phyloP scores from a whole-genome alignment of 495 filamentous ascomycete species.

The Melanomma pulvis-pyrius region DNA sequence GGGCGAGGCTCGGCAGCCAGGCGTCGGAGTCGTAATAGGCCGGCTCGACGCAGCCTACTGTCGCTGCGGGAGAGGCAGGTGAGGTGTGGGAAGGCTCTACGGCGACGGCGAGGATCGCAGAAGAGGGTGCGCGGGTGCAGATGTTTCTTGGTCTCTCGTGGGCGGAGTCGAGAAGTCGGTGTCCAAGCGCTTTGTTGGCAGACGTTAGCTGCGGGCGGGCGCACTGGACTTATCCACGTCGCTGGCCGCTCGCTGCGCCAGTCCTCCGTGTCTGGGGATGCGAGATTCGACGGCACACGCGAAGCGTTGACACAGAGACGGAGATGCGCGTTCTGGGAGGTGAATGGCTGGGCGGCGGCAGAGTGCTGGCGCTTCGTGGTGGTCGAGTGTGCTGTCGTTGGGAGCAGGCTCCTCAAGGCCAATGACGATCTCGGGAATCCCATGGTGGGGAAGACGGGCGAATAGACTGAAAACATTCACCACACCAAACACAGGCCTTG shows the following conservation, averaged over 20 bases:
- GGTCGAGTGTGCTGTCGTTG: constrained; percentile 18
- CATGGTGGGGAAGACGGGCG: not conserved
- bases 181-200: constrained; percentile 23
- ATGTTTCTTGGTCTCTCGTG: not conserved
- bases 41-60: constrained; percentile 2
- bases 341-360: constrained; percentile 5
- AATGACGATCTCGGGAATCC: constrained; percentile 23
- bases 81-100: not conserved
- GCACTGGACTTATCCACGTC: not conserved
- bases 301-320: constrained; percentile 4
- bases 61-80: not conserved
- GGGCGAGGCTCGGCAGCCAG: constrained; percentile 4
- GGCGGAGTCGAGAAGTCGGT: not conserved
- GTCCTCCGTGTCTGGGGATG: not conserved
- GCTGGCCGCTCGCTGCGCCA: not conserved
- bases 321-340: constrained; percentile 13
- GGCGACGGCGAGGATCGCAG: not conserved
- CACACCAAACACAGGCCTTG: not conserved
- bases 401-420: constrained; percentile 10
- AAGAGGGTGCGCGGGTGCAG: not conserved
- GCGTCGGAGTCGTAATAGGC: constrained; percentile 4
- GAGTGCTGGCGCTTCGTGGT: constrained; percentile 24
- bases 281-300: not conserved
- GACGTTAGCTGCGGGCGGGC: constrained; percentile 13
- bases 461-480: not conserved